These are phyloP conservation scores for Chloromonas sp. DNA, from an alignment of 163 green algal genomes.

Conservation along the genomic window DNA sequence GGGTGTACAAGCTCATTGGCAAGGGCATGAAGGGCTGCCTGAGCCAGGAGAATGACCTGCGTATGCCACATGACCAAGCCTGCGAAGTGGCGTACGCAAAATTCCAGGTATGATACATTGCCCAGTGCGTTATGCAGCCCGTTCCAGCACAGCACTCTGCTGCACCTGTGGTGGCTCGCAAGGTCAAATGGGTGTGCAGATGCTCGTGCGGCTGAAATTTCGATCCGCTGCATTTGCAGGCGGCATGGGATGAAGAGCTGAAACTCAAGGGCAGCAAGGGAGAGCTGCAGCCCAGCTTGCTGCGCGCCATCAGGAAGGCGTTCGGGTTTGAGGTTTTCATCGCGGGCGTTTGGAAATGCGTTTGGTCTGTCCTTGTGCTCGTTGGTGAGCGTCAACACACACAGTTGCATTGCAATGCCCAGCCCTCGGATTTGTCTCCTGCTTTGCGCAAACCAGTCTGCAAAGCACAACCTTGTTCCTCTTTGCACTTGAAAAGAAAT, in stretches of 20 bases:
- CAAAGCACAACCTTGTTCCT: too few relatives aligned
- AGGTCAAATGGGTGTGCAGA: neutral
- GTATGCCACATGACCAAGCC: slow-evolving; percentile 43
- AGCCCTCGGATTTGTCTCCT: neutral
- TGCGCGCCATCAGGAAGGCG: slow-evolving; percentile 22
- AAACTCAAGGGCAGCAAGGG: slow-evolving; percentile 4
- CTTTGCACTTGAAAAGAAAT: neutral
- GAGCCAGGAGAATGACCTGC: slow-evolving; percentile 25
- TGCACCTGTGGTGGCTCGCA: too few relatives aligned
- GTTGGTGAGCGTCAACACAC: slow-evolving; percentile 15
- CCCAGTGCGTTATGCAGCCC: too few relatives aligned
- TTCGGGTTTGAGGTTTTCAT: slow-evolving; percentile 36
- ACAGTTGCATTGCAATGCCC: neutral
- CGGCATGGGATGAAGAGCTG: slow-evolving; percentile 22
- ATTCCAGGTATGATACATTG: slow-evolving; percentile 17
- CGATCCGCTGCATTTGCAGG: slow-evolving; percentile 2
- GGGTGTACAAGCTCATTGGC: slow-evolving; percentile 34
- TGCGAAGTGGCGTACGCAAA: slow-evolving; percentile 15
- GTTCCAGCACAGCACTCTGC: too few relatives aligned
- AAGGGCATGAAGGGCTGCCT: slow-evolving; percentile 24
- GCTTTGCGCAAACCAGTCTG: too few relatives aligned
- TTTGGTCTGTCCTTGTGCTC: slow-evolving; percentile 40
- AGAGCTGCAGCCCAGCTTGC: slow-evolving; percentile 22
- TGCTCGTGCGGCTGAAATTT: neutral
- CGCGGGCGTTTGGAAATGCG: slow-evolving; percentile 38